Evolutionary conservation across 2,329 filamentous ascomycete species (phyloP).

Genomic region (Colletotrichum coccodes): DNA sequence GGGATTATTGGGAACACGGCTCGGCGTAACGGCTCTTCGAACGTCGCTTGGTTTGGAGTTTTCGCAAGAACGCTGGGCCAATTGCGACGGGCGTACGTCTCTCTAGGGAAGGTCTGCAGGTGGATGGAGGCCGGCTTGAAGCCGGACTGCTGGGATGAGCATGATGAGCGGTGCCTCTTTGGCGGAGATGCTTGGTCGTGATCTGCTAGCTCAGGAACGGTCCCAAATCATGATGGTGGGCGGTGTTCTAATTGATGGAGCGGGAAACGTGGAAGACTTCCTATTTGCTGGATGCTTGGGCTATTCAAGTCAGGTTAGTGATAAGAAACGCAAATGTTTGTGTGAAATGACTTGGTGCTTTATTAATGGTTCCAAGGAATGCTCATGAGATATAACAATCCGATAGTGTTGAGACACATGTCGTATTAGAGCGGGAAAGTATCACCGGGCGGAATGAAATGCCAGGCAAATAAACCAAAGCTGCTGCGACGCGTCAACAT

Average conservation of each 20-base stretch:
- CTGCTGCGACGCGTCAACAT: constrained; percentile 2
- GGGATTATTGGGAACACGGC: constrained; percentile 12
- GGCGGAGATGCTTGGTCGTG: neutral
- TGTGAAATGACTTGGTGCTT: neutral
- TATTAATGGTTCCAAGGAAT: constrained; percentile 8
- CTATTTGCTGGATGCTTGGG: neutral
- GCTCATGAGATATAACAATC: constrained; percentile 3
- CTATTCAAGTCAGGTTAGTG: too few relatives aligned
- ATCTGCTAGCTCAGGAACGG: constrained; percentile 27
- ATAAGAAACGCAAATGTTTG: neutral
- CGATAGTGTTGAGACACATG: neutral
- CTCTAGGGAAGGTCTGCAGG: constrained; percentile 15
- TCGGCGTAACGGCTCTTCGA: constrained; percentile 7
- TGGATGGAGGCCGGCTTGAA: neutral
- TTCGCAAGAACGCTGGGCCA: neutral
- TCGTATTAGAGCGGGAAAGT: neutral
- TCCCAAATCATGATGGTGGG: constrained; percentile 1
- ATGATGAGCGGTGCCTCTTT: neutral
- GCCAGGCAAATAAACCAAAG: neutral
- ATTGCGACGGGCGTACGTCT: neutral
- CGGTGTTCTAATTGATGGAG: neutral
- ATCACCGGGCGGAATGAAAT: neutral
- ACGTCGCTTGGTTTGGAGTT: neutral
- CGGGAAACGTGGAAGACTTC: neutral
- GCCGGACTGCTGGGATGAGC: constrained; percentile 2